These are phyloP conservation scores for Hypoxylon sp. DNA, from an alignment of 2,329 filamentous ascomycete species.

Conservation along the genomic window DNA sequence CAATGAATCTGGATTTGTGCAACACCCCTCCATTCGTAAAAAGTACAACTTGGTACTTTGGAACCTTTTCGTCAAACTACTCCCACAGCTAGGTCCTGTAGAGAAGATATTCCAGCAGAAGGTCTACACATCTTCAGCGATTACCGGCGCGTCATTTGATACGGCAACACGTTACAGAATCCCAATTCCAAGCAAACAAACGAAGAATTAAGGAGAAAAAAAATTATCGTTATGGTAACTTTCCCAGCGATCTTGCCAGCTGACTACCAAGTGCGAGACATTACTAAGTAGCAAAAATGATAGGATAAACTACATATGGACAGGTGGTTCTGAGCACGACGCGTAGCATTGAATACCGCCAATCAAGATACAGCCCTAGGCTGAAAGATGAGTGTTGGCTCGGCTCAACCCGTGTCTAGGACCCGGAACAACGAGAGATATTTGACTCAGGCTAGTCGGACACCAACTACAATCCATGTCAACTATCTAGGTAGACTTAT, in stretches of 20 bases:
- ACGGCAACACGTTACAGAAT: neutral
- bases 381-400: neutral
- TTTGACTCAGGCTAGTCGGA: neutral
- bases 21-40: too few relatives aligned
- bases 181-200: neutral
- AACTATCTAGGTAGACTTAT: neutral
- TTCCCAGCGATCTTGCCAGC: neutral
- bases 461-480: neutral
- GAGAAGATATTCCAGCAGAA: neutral
- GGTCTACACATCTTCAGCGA: slow-evolving; percentile 9
- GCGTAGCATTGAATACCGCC: neutral
- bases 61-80: slow-evolving; percentile 23
- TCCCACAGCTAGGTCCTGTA: slow-evolving; percentile 3
- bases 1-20: too few relatives aligned
- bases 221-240: neutral
- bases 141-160: slow-evolving; percentile 4
- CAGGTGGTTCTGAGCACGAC: neutral
- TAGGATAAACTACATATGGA: neutral
- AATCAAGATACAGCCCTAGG: neutral
- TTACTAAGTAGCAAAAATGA: neutral
- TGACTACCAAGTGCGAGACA: neutral
- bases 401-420: slow-evolving; percentile 61
- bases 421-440: neutral
- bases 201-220: too few relatives aligned
- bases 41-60: too few relatives aligned